phyloP scores from a whole-genome alignment of 495 filamentous ascomycete genomes.

The Viridothelium virens region DNA sequence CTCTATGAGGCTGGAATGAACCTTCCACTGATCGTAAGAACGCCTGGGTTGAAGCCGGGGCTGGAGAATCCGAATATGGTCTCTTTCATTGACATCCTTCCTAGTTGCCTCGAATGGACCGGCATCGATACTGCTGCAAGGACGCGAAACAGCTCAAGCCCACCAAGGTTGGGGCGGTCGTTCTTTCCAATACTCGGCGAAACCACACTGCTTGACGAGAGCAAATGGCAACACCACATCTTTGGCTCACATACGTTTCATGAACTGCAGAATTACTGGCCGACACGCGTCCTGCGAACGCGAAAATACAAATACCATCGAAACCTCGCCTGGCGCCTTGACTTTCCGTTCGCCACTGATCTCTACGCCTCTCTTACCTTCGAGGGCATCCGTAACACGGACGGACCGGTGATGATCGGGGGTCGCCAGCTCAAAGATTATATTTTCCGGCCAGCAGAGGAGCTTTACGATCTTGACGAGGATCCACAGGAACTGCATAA shows the following conservation, averaged over 20 bases:
- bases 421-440: slow-evolving; percentile 34
- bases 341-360: slow-evolving; percentile 43
- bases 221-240: slow-evolving; percentile 28
- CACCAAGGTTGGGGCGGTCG: slow-evolving; percentile 29
- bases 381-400: slow-evolving; percentile 39
- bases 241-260: slow-evolving; percentile 47
- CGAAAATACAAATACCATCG: slow-evolving; percentile 42
- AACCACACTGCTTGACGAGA: slow-evolving; percentile 16
- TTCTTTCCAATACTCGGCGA: slow-evolving; percentile 36
- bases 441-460: slow-evolving; percentile 37
- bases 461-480: slow-evolving; percentile 39
- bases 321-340: slow-evolving; percentile 41
- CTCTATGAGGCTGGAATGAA: slow-evolving; percentile 42
- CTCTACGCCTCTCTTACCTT: slow-evolving; percentile 40
- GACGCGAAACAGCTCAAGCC: not conserved
- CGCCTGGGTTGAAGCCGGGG: slow-evolving; percentile 26
- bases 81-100: slow-evolving; percentile 43
- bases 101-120: slow-evolving; percentile 39
- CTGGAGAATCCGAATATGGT: slow-evolving; percentile 40
- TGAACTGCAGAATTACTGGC: slow-evolving; percentile 44
- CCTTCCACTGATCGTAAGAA: slow-evolving; percentile 38
- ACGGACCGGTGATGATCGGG: slow-evolving; percentile 34
- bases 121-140: slow-evolving; percentile 12
- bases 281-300: slow-evolving; percentile 40
- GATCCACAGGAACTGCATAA: slow-evolving; percentile 39